Percentiles rank a stretch among this genome's conserved stretches.
These are phyloP conservation scores for Nothophoma quercina DNA, from an alignment of 2,329 filamentous ascomycete species.

Conservation along the genomic window DNA sequence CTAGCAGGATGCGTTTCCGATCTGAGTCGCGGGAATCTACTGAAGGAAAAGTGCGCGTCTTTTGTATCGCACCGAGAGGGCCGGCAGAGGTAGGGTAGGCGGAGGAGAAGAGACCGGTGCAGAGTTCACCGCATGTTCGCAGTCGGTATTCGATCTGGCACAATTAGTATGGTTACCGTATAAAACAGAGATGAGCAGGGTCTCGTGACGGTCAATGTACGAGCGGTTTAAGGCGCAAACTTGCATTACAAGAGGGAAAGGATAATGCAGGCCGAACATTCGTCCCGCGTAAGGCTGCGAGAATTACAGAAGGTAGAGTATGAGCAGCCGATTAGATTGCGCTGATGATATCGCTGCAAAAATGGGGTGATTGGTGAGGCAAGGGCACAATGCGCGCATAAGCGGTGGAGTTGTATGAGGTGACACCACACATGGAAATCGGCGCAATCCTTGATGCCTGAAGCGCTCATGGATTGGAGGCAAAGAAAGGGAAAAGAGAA, in stretches of 20 bases:
- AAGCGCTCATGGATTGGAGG: conserved; percentile 21
- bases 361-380: conserved; percentile 12
- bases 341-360: conserved; percentile 6
- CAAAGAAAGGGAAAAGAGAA: not conserved
- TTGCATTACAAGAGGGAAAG: not conserved
- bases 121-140: conserved; percentile 75
- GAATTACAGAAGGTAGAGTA: not conserved
- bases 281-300: conserved; percentile 6
- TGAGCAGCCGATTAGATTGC: not conserved
- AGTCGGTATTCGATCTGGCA: conserved; percentile 78
- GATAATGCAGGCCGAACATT: not conserved
- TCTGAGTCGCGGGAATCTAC: conserved; percentile 67
- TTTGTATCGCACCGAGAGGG: conserved; percentile 59
- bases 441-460: conserved; percentile 22
- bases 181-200: not conserved
- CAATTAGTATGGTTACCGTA: not conserved
- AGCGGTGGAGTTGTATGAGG: conserved; percentile 11
- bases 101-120: conserved; percentile 80
- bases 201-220: not conserved
- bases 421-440: conserved; percentile 23
- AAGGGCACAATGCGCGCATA: conserved; percentile 15
- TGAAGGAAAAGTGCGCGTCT: conserved; percentile 61
- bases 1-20: conserved; percentile 72
- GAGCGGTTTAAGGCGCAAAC: not conserved
- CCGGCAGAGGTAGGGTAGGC: conserved; percentile 61